Evolutionary conservation across 306 rosid genomes (phyloP).

Genomic region (Macrotyloma uniflorum): DNA sequence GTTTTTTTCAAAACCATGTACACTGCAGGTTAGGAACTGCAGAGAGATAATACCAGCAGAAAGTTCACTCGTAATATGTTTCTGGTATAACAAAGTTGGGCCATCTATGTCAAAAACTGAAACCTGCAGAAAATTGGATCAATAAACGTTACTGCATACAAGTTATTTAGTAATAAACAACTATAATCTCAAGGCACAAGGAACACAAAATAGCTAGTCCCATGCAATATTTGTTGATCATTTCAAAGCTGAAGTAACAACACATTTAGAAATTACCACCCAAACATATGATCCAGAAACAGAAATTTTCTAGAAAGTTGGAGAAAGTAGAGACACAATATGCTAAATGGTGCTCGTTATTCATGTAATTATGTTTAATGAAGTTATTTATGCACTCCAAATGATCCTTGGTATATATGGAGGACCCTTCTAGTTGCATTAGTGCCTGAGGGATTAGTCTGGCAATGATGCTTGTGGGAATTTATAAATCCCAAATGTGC

Average conservation of each 20-base stretch:
- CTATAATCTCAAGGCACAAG: slow-evolving; percentile 19
- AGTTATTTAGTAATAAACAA: slow-evolving; percentile 25
- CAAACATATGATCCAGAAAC: background rate
- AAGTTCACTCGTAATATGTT: slow-evolving; percentile 77
- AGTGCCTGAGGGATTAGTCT: background rate
- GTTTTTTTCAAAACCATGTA: slow-evolving; percentile 85
- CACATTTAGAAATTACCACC: background rate
- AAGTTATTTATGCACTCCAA: background rate
- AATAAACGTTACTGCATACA: slow-evolving; percentile 13
- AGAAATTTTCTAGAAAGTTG: background rate
- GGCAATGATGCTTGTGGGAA: background rate
- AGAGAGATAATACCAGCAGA: slow-evolving; percentile 70
- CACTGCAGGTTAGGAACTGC: slow-evolving; percentile 71
- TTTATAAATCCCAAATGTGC: no score
- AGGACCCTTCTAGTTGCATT: background rate
- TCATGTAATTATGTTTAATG: background rate
- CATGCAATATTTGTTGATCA: background rate
- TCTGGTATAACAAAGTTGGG: slow-evolving; percentile 64
- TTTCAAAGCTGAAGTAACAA: slow-evolving; percentile 14
- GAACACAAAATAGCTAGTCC: slow-evolving; percentile 10
- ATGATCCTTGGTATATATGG: background rate
- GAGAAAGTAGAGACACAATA: background rate
- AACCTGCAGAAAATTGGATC: slow-evolving; percentile 59
- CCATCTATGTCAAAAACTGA: slow-evolving; percentile 76
- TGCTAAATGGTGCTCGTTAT: slow-evolving; percentile 1